Evolutionary conservation across 1,284 basidiomycete species (phyloP), one percentile per base, ranked within the genome.

Genomic region (Cryptococcus wingfieldii): DNA sequence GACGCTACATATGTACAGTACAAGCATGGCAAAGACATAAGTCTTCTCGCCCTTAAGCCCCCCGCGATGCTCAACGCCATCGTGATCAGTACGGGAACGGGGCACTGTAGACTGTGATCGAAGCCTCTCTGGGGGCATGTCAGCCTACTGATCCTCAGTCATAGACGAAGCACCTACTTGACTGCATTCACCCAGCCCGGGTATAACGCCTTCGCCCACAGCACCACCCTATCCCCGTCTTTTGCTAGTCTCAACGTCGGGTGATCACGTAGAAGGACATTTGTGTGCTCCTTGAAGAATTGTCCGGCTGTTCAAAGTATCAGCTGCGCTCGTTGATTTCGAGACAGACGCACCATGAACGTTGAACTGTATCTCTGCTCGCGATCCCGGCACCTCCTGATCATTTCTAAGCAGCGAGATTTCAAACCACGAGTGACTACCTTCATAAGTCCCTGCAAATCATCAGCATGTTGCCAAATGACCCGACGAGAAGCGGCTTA

Each of bases 401-500:
- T 66, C 70, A 38, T 63, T 55, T 9, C 73, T 63, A 9, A 72
- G 42, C 2, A 75, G 63, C 12, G 62, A 53, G 5, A 74, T 55
- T 54, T 75, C 70, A 47, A 72, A 74, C 70, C 69, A 75, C 6
- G 71, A 72, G 55, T 65, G 70, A 5, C 58, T 63, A 31, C 62
- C 57, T 27, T 66, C 56, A 46, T 74, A 74, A 16, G 67, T 72
- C 0, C 73, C 72, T 72, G 53, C 27, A 6, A 1, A 14, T n/a
- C 23, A 13, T 48, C 19, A 43, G 19, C 41, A 34, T 34, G 31
- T 10, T 34, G 31, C 2, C 31, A n/a, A 49, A 13, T 7, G 38
- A 23, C 16, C 8, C 37, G 14, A 13, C 37, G 14, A 13, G 16
- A 18, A 12, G 4, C 46, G 19, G 58, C 67, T 48, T 43, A 72